Evolutionary conservation across 1,139 yeast species (phyloP), one percentile per base, ranked within the genome.

Genomic region (Candida sp.): DNA sequence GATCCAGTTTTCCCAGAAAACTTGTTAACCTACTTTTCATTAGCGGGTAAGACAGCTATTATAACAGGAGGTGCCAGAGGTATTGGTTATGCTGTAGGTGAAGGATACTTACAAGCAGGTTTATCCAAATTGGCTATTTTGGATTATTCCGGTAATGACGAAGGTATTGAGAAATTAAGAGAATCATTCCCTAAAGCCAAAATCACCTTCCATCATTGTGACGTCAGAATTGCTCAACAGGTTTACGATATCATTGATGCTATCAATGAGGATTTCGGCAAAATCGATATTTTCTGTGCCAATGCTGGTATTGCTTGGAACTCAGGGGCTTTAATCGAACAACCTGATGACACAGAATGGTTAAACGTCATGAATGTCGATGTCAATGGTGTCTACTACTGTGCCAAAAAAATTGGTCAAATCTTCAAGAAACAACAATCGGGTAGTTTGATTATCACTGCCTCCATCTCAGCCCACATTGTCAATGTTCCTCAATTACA

Each of bases 401-500:
- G 77, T 55, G 68, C 75, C 43, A 70, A 70, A 56, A 58, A 65
- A 46, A 62, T 70, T 38, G 77, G 77, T 30, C 62, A 56, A 46
- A 59, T 70, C 38, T 71, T 71, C 62, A 61, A 62, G 50, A 50
- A 59, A 41, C 72, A 69, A 53, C 73, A 74, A 29, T 58, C 56
- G 36, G 78, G 87, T 32, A 72, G 82, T n/a, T 62, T 79, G 49
- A 70, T 81, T 48, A 78, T 79, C 70, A 78, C 82, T 40, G 84
- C 84, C 7, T 77, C 83, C 42, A 80, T 80, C 83, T 79, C 85
- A 33, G 86, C 80, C 36, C 77, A 78, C 56, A 79, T 81, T 55
- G 86, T 79, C 53, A 81, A 81, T 62, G 79, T 79, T 57, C 87
- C 87, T 39, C 82, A 81, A 60, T 79, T 79, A 42, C 86, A 81